Base-by-base conservation (phyloP, 2,329 filamentous ascomycete species). In the Byssoonygena ceratinophila region DNA sequence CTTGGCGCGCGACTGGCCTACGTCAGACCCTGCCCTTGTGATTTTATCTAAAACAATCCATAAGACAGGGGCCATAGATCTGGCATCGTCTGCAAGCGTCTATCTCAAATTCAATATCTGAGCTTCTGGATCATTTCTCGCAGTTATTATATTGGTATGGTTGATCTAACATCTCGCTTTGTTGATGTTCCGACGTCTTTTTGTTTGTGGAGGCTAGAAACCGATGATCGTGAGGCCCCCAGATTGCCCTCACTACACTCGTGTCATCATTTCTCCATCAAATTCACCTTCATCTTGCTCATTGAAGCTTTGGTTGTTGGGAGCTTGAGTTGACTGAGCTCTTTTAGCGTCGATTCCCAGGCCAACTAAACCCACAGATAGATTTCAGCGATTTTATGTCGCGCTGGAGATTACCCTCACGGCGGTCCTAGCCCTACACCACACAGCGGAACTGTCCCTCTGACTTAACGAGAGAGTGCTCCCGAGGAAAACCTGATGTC, bases 401-500 rank as follows among this genome's bases (percentile, higher is more conserved):
- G 5, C 27, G 27, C 27, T 29, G 27, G 27, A 9, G 9, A 5
- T 9, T 9, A 5, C 27, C 9, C 27, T 29, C 5, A 9, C 27
- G 27, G 5, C 29, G 4, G 20, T 14, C 25, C n/a, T 8, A 20
- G 20, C 22, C 23, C 27, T 3, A 44, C 25, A 22, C 18, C 27
- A 11, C 23, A 36, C 16, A n/a, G 16, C n/a, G 2, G 4, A n/a
- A 22, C 27, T 8, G 18, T 22, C 18, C 22, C 32, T 11, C 16
- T 6, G 22, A n/a, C 9, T 22, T n/a, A 20, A 11, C 11, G 12
- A n/a, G 44, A 14, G 16, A 32, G 6, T 5, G 31, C 14, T 3
- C 22, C 18, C 8, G 27, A 32, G 14, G 7, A n/a, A 37, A 25
- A 12, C 34, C 52, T 25, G 22, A 75, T 75, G 73, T 75, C 73